Base-by-base conservation (phyloP, 1,284 basidiomycete species). In the Ceratobasidium sp. region DNA sequence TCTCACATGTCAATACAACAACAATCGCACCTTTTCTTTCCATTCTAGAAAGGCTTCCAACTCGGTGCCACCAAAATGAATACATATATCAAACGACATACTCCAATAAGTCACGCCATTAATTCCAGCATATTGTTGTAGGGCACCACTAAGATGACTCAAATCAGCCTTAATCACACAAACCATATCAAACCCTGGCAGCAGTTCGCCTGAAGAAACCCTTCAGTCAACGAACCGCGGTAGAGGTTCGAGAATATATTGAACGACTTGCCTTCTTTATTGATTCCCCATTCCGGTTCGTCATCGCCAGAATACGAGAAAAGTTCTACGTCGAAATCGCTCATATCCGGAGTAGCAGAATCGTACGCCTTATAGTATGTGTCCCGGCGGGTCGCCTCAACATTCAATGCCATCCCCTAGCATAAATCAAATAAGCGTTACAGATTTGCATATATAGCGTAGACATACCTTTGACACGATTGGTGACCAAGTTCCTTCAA, bases 1-100 rank as follows among this genome's bases (percentile, higher is more conserved):
- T 35, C 21, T 18, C 28, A 8, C 18, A 11, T 7, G 11, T 47
- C 18, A 47, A 11, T n/a, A 13, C 5, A 14, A 6, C 30, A 52
- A 18, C 6, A 7, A 3, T 18, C 62, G 49, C 14, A 64, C 62
- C 6, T 38, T 11, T n/a, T 74, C 73, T 41, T 63, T 47, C 73
- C 73, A 74, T 38, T 72, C 73, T n/a, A 74, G n/a, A 73, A 50
- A 74, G 3, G 70, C 73, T 9, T 50, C 46, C 23, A 72, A 64
- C 28, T 74, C 73, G 14, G 71, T 73, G 0, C 63, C 73, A n/a
- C 73, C 73, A 55, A 74, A 74, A 4, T 43, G 58, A 9, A 74
- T 67, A n/a, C 62, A 63, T n/a, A 74, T 58, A 5, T 55, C 35
- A 50, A 73, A 74, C 1, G 38, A 50, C 18, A 74, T 14, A 5